A percentile compares a stretch with the other conserved stretches of the same genome.
phyloP scores from a whole-genome alignment of 345 rosid species.

The Aquilaria malaccensis region DNA sequence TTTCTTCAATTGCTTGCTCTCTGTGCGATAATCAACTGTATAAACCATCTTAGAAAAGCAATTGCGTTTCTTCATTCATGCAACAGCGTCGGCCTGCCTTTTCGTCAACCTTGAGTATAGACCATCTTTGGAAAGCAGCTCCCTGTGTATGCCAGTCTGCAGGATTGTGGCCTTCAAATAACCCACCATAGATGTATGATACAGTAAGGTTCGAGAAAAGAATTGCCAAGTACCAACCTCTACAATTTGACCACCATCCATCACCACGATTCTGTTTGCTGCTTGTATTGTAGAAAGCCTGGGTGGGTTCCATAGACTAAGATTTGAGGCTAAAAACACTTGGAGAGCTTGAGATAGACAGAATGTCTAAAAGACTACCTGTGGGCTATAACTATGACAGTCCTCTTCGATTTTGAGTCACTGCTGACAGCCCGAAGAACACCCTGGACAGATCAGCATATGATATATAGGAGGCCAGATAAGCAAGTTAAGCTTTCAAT shows the following conservation, averaged over 20 bases:
- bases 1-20: neutral
- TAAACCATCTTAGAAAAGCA: no score
- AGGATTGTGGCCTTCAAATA: neutral
- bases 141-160: conserved; percentile 82
- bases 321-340: no score
- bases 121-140: conserved; percentile 68
- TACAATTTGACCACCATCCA: conserved; percentile 68
- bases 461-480: conserved; percentile 1
- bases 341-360: conserved; percentile 5
- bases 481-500: conserved; percentile 2
- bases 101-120: conserved; percentile 73
- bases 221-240: conserved; percentile 42
- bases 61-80: conserved; percentile 23
- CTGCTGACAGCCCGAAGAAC: conserved; percentile 70
- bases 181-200: neutral
- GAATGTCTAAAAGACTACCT: conserved; percentile 29
- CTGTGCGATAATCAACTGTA: no score
- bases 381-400: conserved; percentile 86
- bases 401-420: conserved; percentile 53
- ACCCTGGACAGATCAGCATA: conserved; percentile 37
- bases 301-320: conserved; percentile 12
- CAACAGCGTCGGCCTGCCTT: conserved; percentile 84
- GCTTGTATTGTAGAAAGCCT: conserved; percentile 94
- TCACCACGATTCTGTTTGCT: conserved; percentile 86
- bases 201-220: neutral